Conservation (phyloP, 371 early-diverging fungal genomes). For the Fennellomyces sp. region DNA sequence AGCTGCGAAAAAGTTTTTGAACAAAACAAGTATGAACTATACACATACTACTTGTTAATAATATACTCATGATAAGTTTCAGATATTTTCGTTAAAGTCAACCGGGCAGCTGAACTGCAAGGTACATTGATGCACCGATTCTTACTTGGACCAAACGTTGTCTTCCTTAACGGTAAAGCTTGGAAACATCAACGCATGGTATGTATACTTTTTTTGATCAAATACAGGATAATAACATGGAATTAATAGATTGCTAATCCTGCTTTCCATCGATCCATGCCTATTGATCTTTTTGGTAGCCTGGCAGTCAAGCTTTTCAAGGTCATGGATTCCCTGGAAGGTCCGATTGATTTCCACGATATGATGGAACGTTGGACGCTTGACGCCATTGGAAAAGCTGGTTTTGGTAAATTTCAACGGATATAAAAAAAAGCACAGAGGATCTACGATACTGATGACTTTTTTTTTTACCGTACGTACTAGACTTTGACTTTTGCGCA, state of each 20-base stretch:
- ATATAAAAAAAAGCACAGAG: not conserved
- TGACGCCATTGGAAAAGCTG: conserved; percentile 40
- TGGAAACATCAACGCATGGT: conserved; percentile 31
- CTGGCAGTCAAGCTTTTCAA: conserved; percentile 12
- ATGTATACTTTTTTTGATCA: too few species aligned
- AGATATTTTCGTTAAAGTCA: conserved; percentile 14
- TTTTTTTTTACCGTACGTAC: not conserved
- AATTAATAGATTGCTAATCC: conserved; percentile 29
- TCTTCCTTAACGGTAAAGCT: conserved; percentile 15
- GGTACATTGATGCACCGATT: conserved; percentile 8
- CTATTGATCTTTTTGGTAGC: conserved; percentile 24
- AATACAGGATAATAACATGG: too few species aligned
- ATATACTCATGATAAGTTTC: not conserved
- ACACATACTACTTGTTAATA: not conserved
- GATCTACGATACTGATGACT: too few species aligned
- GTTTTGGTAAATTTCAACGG: conserved; percentile 19
- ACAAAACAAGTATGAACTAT: conserved; percentile 12
- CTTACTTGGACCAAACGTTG: conserved; percentile 14
- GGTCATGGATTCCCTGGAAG: conserved; percentile 2
- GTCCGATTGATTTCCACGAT: conserved; percentile 1
- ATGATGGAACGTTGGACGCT: conserved; percentile 28
- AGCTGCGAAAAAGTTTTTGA: conserved; percentile 11
- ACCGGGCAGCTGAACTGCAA: not conserved
- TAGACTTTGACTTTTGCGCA: conserved; percentile 17
- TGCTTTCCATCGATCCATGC: conserved; percentile 27